Conservation (phyloP, 2,329 filamentous ascomycete species). For the Penicillium sp. region DNA sequence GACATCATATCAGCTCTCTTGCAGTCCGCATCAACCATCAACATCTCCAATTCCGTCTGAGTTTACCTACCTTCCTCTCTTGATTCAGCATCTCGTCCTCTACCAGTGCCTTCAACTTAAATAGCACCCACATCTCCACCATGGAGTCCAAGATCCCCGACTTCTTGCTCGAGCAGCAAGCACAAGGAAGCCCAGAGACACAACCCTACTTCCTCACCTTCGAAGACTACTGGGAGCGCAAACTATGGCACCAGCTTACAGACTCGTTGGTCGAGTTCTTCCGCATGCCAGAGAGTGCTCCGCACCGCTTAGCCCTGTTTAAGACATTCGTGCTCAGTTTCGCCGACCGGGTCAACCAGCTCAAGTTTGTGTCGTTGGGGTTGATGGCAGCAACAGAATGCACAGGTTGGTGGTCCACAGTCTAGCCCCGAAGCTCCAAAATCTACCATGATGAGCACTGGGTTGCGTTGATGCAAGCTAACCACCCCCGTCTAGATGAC, state of each 20-base stretch:
- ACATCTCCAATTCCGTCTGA: conserved; percentile 11
- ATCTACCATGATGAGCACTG: not conserved
- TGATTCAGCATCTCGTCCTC: conserved; percentile 1
- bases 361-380: conserved; percentile 91
- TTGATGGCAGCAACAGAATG: conserved; percentile 84
- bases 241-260: conserved; percentile 98
- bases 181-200: conserved; percentile 80
- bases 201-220: conserved; percentile 87
- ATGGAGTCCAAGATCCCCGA: conserved; percentile 91
- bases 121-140: conserved; percentile 24
- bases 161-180: conserved; percentile 87
- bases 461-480: conserved; percentile 10
- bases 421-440: not conserved
- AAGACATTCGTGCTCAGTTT: conserved; percentile 94
- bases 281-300: conserved; percentile 73
- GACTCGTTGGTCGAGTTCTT: conserved; percentile 87
- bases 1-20: conserved; percentile 16
- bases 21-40: conserved; percentile 12
- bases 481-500: conserved; percentile 62
- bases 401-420: conserved; percentile 29
- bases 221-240: conserved; percentile 96
- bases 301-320: conserved; percentile 86
- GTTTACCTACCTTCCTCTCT: conserved; percentile 9
- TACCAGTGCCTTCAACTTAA: not conserved
- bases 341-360: conserved; percentile 97